These are phyloP conservation scores for Fusarium sp. DNA, from an alignment of 2,329 filamentous ascomycete genomes.

Conservation along the genomic window DNA sequence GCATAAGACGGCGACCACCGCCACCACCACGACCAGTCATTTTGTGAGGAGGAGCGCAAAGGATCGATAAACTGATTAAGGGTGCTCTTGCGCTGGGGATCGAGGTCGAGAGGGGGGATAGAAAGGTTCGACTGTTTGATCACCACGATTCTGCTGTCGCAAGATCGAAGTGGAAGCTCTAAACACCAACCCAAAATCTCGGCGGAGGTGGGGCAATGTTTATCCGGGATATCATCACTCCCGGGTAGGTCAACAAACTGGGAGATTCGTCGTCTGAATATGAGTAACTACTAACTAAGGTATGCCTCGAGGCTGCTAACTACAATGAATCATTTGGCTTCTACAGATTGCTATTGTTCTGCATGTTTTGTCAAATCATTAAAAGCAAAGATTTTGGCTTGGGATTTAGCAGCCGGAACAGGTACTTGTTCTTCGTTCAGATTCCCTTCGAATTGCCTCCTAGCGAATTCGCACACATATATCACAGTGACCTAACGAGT, in stretches of 20 bases:
- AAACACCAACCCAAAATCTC: conserved; percentile 40
- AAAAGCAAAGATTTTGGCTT: not conserved
- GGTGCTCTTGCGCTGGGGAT: conserved; percentile 1
- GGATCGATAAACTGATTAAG: not conserved
- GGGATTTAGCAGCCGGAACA: not conserved
- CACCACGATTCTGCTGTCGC: conserved; percentile 43
- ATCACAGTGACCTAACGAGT: no score
- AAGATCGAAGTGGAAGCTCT: conserved; percentile 43
- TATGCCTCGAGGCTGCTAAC: not conserved
- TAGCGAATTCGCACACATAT: not conserved
- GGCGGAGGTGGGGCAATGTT: conserved; percentile 35
- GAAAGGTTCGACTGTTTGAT: conserved; percentile 24
- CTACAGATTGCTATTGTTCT: not conserved
- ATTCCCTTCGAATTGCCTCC: no score
- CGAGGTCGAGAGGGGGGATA: conserved; percentile 2
- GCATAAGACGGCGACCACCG: conserved; percentile 69
- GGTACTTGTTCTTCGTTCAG: accelerated
- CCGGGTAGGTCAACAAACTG: not conserved
- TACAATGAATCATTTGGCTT: not conserved
- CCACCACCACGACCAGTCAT: conserved; percentile 72
- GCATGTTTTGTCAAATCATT: not conserved
- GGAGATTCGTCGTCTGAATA: not conserved
- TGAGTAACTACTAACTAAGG: not conserved
- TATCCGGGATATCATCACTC: conserved; percentile 4
- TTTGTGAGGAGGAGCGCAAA: conserved; percentile 25